These are phyloP conservation scores for Rhododendron williamsianum DNA, from an alignment of 148 eudicot species.

Conservation along the genomic window DNA sequence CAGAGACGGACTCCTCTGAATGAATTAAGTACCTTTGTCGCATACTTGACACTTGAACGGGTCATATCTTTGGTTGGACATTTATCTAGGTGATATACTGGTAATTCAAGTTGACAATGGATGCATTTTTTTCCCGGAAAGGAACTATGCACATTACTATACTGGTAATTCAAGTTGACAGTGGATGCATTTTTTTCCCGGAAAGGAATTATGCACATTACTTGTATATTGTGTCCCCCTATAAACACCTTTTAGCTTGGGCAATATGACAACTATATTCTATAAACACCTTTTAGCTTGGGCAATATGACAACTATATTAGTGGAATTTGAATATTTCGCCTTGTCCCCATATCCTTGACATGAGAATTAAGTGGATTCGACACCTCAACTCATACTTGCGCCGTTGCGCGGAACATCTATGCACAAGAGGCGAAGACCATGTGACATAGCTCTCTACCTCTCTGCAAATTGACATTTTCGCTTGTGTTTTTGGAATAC, in stretches of 20 bases:
- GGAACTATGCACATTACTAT: neutral
- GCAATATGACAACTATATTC: neutral
- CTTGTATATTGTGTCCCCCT: neutral
- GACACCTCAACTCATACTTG: neutral
- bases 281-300: neutral
- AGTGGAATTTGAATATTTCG: neutral
- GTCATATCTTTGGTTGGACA: neutral
- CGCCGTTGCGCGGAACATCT: neutral
- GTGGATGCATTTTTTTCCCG: neutral
- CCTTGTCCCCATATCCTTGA: neutral
- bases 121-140: neutral
- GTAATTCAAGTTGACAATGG: neutral
- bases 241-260: neutral
- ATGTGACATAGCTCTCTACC: neutral
- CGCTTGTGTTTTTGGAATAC: slow-evolving; percentile 1
- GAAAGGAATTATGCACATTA: neutral
- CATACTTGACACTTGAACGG: neutral
- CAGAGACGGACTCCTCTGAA: neutral
- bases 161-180: neutral
- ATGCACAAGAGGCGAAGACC: neutral
- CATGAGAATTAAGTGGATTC: neutral
- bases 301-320: neutral
- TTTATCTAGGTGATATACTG: neutral
- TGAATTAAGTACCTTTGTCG: neutral
- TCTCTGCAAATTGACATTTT: neutral